Evolutionary conservation across 1,284 basidiomycete genomes (phyloP).

Genomic region (Pseudozyma hubeiensis): DNA sequence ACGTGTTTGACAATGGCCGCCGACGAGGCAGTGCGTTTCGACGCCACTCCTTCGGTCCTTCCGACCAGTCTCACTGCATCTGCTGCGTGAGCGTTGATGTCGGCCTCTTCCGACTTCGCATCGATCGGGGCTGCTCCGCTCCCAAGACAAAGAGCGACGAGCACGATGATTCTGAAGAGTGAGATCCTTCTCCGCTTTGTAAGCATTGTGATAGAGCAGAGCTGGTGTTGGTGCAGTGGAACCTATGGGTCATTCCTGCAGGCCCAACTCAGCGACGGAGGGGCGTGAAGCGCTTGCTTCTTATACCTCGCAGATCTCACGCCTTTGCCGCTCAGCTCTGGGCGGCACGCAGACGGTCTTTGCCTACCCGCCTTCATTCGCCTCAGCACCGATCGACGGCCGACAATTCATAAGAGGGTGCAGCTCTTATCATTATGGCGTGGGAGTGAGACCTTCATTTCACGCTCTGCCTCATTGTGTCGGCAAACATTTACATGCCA

Average conservation of each 20-base stretch:
- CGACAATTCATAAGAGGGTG: neutral
- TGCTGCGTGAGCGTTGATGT: constrained; percentile 1
- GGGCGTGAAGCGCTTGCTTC: no score
- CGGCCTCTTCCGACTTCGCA: neutral
- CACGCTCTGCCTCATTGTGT: neutral
- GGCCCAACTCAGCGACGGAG: no score
- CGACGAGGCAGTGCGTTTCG: neutral
- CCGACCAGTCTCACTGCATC: constrained; percentile 2
- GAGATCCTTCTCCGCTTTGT: neutral
- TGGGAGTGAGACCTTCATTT: constrained; percentile 16
- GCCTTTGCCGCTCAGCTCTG: no score
- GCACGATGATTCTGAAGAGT: neutral
- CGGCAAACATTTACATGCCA: constrained; percentile 18
- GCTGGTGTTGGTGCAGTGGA: neutral
- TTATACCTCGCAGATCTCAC: no score
- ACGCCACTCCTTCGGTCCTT: neutral
- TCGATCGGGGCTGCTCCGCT: constrained; percentile 12
- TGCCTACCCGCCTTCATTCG: neutral
- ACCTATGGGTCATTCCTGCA: neutral
- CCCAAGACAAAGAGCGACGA: neutral
- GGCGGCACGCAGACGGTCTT: neutral
- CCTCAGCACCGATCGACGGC: neutral
- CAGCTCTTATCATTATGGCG: neutral
- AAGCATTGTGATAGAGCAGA: neutral
- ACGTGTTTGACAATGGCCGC: constrained; percentile 26